Percentiles rank a stretch among this genome's conserved stretches.
Evolutionary conservation across 148 eudicot species (phyloP).

Genomic region (Simmondsia chinensis): DNA sequence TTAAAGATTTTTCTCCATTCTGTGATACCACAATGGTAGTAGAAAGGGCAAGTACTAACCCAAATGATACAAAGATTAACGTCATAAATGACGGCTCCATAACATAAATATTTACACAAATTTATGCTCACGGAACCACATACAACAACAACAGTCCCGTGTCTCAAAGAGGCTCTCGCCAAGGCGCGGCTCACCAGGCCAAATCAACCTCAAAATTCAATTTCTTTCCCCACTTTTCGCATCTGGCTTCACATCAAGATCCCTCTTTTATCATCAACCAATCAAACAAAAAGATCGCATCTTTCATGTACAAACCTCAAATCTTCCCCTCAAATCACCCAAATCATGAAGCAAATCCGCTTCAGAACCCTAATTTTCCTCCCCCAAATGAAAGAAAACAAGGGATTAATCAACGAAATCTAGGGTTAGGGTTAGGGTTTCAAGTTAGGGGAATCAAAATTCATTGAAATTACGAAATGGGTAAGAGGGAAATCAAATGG

Average conservation of each 20-base stretch:
- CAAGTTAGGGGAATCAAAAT: neutral
- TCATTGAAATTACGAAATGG: neutral
- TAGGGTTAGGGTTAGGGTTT: conserved; percentile 8
- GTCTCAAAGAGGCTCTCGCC: no score
- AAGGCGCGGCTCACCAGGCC: no score
- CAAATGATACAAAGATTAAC: conserved; percentile 10
- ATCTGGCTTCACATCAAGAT: no score
- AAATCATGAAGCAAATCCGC: conserved; percentile 1
- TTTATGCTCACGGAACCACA: conserved; percentile 4
- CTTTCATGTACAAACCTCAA: no score
- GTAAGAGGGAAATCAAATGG: no score
- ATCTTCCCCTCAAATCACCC: no score
- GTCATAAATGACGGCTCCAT: conserved; percentile 35
- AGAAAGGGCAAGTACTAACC: conserved; percentile 13
- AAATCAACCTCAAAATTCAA: no score
- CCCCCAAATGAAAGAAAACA: neutral
- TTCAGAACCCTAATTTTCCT: neutral
- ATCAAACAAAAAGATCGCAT: no score
- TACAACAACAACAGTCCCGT: conserved; percentile 4
- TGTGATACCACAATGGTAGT: conserved; percentile 25
- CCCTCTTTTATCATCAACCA: no score
- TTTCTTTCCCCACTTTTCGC: no score
- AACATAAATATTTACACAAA: conserved; percentile 3
- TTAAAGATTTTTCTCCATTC: neutral
- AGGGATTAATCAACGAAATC: neutral